phyloP scores from a whole-genome alignment of 2,329 filamentous ascomycete species.

The Trichoderma sp. region DNA sequence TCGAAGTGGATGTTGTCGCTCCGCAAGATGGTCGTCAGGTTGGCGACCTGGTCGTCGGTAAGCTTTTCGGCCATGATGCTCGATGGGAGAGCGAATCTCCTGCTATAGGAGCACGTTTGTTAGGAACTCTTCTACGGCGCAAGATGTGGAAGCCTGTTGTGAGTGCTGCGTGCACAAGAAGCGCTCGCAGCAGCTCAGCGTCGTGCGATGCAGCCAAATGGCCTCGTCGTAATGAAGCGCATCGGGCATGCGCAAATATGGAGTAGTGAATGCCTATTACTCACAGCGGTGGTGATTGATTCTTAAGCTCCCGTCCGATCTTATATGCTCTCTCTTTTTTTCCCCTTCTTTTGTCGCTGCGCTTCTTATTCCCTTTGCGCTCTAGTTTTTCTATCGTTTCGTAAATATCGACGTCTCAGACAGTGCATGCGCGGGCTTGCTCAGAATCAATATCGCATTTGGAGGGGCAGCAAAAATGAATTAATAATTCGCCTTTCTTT shows the following conservation, averaged over 20 bases:
- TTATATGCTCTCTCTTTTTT: neutral
- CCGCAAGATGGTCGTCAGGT: slow-evolving; percentile 54
- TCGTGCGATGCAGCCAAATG: neutral
- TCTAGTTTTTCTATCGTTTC: neutral
- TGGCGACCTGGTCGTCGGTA: slow-evolving; percentile 59
- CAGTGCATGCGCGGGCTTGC: slow-evolving; percentile 16
- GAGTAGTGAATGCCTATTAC: neutral
- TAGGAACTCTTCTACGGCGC: slow-evolving; percentile 5
- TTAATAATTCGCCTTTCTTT: neutral
- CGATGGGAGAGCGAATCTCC: slow-evolving; percentile 11
- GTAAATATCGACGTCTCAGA: slow-evolving; percentile 26
- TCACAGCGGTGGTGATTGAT: slow-evolving; percentile 6
- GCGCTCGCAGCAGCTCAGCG: neutral
- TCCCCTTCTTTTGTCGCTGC: neutral
- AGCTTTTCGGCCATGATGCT: slow-evolving; percentile 58
- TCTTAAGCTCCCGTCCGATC: neutral
- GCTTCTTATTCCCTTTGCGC: neutral
- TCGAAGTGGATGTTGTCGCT: slow-evolving; percentile 70
- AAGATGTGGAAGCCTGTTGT: neutral
- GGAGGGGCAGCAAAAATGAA: slow-evolving; percentile 14
- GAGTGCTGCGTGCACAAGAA: neutral
- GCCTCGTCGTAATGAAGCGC: slow-evolving; percentile 3
- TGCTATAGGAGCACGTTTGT: slow-evolving; percentile 1
- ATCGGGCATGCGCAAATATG: neutral
- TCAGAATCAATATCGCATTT: slow-evolving; percentile 25